Evolutionary conservation across 2,329 filamentous ascomycete genomes (phyloP), one percentile per base, ranked within the genome.

Genomic region (Sclerotinia minor): DNA sequence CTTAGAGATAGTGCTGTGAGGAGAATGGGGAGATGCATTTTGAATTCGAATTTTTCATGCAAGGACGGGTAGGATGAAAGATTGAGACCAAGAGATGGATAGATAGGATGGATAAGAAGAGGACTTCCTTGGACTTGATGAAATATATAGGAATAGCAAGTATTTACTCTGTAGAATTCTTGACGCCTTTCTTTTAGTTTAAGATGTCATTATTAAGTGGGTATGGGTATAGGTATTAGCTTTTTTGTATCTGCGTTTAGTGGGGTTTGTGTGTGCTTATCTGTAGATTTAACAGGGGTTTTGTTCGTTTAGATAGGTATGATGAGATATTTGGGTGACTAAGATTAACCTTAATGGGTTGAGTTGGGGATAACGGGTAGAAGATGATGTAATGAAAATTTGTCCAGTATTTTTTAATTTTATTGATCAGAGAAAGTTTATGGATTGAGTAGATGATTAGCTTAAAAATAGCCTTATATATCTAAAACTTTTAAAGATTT

Each of bases 91-190:
- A 24, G 13, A 9, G 15, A 3, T 4, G 1, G 5, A 15, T 7
- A 2, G 8, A 5, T 26, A 1, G 26, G 19, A 21, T 0, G 19
- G 3, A 2, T 2, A n/a, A n/a, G n/a, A n/a, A n/a, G n/a, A n/a
- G n/a, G n/a, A n/a, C n/a, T n/a, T n/a, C n/a, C 1, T 38, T 19
- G 5, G n/a, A 29, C 2, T 64, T 9, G 21, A 2, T 26, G 5
- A 26, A 13, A 32, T 26, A 24, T 24, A 52, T 24, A 21, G 15
- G 15, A 19, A 32, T 24, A 13, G 15, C n/a, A 19, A 32, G 32
- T 64, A 64, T 35, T 35, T 32, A 32, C 5, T n/a, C 41, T 64
- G 32, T 38, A 52, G 38, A 35, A 0, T 44, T 9, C 35, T 26
- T 44, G n/a, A 41, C 35, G n/a, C 38, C n/a, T 44, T 44, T 38